Base-by-base conservation (phyloP, 108 stramenopile genomes). In the Skeletonema potamos region DNA sequence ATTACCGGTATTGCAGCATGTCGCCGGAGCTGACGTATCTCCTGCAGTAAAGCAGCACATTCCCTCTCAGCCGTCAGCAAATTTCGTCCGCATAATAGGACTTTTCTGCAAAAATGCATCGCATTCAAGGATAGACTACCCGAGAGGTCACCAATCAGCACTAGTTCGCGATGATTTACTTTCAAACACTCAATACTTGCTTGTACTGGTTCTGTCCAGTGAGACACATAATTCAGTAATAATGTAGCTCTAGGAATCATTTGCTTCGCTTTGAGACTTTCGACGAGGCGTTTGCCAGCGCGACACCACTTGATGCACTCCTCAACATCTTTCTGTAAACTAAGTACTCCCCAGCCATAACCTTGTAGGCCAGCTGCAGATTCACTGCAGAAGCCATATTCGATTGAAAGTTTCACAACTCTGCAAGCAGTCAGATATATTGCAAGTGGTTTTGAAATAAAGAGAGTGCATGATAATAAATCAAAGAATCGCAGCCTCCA, bases 371-470 rank as follows among this genome's bases (percentile, higher is more conserved):
- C 73, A 36, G 39, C 24, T 27, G 66, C 58, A 30, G 58, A 68
- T 17, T 68, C 68, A 20, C 30, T 36, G 15, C 66, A 68, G 18
- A 74, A 37, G 4, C 73, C 73, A 22, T 62, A n/a, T 18, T 62
- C 24, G 27, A 62, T 11, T n/a, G 68, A 64, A 48, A 70, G 63
- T 20, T 64, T 41, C 20, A 70, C 8, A 27, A 70, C 11, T 7
- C 61, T 36, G 60, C 61, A 70, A 8, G 68, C 63, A 12, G 24
- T 24, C 46, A 54, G 6, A 26, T 17, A 22, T 4, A 55, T 6
- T 20, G 28, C 28, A 6, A 22, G 26, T 17, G 65, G 54, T 13
- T 58, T 56, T 29, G 65, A 66, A 2, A 10, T 12, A 11, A 2
- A 13, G 17, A 29, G 29, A 58, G 24, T 18, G 33, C 18, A 24